Percentiles rank a stretch among this genome's conserved stretches.
Conservation (phyloP, 371 early-diverging fungal genomes). For the Rhizopus delemar region DNA sequence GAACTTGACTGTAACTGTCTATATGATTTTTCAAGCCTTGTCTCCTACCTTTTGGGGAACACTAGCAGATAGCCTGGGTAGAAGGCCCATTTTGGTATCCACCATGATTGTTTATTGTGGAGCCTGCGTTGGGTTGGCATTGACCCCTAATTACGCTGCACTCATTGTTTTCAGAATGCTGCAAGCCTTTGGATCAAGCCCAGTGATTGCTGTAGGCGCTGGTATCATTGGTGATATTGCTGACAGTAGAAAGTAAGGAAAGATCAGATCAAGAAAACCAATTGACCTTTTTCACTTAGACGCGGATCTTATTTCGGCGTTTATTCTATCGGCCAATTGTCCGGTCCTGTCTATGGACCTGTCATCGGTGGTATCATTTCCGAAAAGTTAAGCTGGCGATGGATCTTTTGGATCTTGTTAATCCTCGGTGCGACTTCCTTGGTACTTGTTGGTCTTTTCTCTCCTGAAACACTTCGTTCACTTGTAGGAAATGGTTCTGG, state of each 20-base stretch:
- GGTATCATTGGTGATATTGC: constrained; percentile 16
- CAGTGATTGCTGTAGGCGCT: constrained; percentile 56
- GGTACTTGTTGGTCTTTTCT: constrained; percentile 21
- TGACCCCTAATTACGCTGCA: constrained; percentile 45
- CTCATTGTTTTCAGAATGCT: constrained; percentile 60
- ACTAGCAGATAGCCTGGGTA: constrained; percentile 58
- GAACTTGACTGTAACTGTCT: constrained; percentile 30
- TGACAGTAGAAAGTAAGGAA: constrained; percentile 8
- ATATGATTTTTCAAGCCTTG: constrained; percentile 33
- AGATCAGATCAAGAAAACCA: background rate
- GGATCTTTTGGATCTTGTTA: constrained; percentile 41
- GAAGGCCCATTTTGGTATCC: constrained; percentile 57
- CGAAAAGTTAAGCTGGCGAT: constrained; percentile 23
- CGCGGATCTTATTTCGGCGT: constrained; percentile 62
- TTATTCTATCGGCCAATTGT: constrained; percentile 50
- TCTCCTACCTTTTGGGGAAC: constrained; percentile 60
- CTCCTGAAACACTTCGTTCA: constrained; percentile 50
- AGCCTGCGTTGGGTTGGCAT: constrained; percentile 60
- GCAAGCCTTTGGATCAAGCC: constrained; percentile 63
- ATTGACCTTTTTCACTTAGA: background rate
- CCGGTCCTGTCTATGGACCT: constrained; percentile 47
- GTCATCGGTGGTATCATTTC: constrained; percentile 27
- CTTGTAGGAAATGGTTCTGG: constrained; percentile 49
- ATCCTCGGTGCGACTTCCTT: constrained; percentile 22
- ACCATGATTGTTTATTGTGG: constrained; percentile 55